Evolutionary conservation across 2,329 filamentous ascomycete species (phyloP).

Genomic region (Leptographium galeiforme): DNA sequence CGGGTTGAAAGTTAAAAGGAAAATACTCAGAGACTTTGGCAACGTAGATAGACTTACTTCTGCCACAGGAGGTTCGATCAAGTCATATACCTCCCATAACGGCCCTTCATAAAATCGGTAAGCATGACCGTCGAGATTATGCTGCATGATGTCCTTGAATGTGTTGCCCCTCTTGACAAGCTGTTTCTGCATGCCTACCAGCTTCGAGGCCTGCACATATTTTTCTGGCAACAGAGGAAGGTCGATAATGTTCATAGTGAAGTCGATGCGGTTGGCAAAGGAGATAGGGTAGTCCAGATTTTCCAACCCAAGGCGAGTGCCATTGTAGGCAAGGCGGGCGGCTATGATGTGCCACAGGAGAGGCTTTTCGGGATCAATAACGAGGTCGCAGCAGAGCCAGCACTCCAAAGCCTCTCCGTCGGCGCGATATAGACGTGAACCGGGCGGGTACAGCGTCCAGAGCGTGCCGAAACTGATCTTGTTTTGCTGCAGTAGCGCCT

Average conservation of each 20-base stretch:
- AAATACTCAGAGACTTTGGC: neutral
- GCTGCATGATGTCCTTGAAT: neutral
- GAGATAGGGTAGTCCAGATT: neutral
- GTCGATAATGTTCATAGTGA: neutral
- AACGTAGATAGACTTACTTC: neutral
- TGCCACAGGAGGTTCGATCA: neutral
- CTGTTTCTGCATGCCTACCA: neutral
- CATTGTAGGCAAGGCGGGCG: neutral
- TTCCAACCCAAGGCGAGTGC: neutral
- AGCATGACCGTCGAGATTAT: neutral
- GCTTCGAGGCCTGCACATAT: neutral
- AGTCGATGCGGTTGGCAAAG: neutral
- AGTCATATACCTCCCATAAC: neutral
- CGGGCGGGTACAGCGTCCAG: neutral
- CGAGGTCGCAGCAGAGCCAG: neutral
- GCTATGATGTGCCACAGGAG: neutral
- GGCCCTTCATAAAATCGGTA: neutral
- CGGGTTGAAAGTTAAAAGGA: neutral
- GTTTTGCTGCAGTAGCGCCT: neutral
- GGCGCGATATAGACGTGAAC: neutral
- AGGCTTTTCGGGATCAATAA: neutral
- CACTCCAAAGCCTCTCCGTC: neutral
- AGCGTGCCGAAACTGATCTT: neutral
- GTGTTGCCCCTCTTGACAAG: neutral
- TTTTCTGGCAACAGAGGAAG: neutral